These are phyloP conservation scores for Ichthyophthirius multifiliis DNA, from an alignment of 169 alveolate species.

Conservation along the genomic window DNA sequence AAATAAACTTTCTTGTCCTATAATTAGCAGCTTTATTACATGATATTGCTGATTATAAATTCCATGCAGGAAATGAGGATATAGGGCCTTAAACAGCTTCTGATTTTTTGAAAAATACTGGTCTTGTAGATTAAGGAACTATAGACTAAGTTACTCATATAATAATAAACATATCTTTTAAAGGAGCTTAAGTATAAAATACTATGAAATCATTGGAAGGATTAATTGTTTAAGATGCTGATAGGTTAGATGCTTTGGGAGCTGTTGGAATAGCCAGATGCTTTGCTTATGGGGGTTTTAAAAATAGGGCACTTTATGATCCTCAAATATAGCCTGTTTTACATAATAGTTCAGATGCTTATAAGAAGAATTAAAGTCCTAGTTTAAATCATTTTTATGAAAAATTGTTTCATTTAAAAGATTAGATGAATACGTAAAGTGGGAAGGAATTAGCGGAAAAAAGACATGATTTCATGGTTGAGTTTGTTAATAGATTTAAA, in stretches of 20 bases:
- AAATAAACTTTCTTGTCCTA: conserved; percentile 37
- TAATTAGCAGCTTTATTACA: conserved; percentile 52
- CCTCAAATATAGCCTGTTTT: conserved; percentile 23
- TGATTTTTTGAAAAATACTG: conserved; percentile 11
- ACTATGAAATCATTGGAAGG: conserved; percentile 49
- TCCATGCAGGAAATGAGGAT: conserved; percentile 40
- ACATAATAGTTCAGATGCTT: conserved; percentile 35
- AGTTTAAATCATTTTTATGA: conserved; percentile 59
- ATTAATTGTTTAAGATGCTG: conserved; percentile 60
- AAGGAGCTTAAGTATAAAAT: conserved; percentile 43
- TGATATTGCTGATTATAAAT: conserved; percentile 59
- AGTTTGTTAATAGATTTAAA: conserved; percentile 41
- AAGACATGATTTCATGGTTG: conserved; percentile 49
- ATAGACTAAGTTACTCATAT: conserved; percentile 42
- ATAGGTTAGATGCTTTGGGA: conserved; percentile 61
- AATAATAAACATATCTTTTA: conserved; percentile 46
- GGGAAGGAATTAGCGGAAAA: conserved; percentile 50
- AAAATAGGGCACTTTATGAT: conserved; percentile 45
- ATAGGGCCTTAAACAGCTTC: conserved; percentile 36
- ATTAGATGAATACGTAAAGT: conserved; percentile 56
- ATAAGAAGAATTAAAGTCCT: conserved; percentile 34
- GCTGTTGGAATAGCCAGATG: conserved; percentile 66
- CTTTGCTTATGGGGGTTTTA: conserved; percentile 56
- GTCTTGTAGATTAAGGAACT: conserved; percentile 20
- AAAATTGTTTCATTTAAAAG: conserved; percentile 48